phyloP scores from a whole-genome alignment of 169 alveolate species.

The Plasmodium ovale region DNA sequence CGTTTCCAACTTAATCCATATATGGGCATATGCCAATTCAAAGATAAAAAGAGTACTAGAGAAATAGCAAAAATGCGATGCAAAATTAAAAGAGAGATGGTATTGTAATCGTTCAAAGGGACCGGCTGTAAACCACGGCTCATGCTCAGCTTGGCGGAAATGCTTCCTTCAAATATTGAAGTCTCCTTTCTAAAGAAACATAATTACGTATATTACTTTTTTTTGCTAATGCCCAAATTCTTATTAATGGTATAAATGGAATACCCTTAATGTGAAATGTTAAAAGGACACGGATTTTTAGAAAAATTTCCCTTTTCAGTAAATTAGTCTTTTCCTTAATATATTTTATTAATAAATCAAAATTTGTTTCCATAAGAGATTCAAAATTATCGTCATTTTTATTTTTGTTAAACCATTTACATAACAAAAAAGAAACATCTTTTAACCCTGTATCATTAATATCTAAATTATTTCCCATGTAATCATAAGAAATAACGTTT shows the following conservation, averaged over 20 bases:
- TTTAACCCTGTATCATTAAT: slow-evolving; percentile 15
- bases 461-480: slow-evolving; percentile 17
- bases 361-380: slow-evolving; percentile 11
- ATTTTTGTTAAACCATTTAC: slow-evolving; percentile 26
- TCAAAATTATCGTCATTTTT: slow-evolving; percentile 7
- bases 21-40: too few relatives aligned
- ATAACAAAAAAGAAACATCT: slow-evolving; percentile 14
- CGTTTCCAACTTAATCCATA: too few relatives aligned
- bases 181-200: slow-evolving; percentile 31
- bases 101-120: too few relatives aligned
- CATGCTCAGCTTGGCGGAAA: too few relatives aligned
- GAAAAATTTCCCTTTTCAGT: slow-evolving; percentile 28
- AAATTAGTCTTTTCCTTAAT: slow-evolving; percentile 20
- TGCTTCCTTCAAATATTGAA: slow-evolving; percentile 25
- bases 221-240: slow-evolving; percentile 54
- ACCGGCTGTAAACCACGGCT: too few relatives aligned
- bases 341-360: slow-evolving; percentile 19
- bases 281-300: slow-evolving; percentile 48
- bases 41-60: too few relatives aligned
- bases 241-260: slow-evolving; percentile 52
- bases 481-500: slow-evolving; percentile 39
- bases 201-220: slow-evolving; percentile 44
- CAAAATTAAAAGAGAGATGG: too few relatives aligned
- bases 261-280: slow-evolving; percentile 61
- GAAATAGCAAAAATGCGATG: too few relatives aligned